Evolutionary conservation across 1,139 yeast species (phyloP).

Genomic region (Saccharomyces hybrid): DNA sequence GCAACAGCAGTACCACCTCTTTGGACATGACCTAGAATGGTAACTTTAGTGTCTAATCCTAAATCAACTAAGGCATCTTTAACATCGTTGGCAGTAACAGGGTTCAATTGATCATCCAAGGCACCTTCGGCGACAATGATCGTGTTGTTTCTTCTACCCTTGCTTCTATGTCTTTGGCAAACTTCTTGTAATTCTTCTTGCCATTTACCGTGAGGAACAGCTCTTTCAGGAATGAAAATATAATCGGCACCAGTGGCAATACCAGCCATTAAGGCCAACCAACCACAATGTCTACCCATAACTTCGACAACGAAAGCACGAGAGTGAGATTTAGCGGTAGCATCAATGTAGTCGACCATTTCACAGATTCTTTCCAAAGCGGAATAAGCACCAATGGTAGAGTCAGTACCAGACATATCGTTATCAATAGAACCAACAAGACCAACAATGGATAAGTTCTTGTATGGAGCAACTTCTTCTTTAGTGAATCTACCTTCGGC

Average conservation of each 20-base stretch:
- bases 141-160: conserved; percentile 71
- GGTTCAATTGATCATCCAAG: conserved; percentile 55
- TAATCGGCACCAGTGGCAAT: conserved; percentile 76
- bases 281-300: conserved; percentile 89
- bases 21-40: conserved; percentile 77
- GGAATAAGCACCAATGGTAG: conserved; percentile 75
- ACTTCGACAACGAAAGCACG: conserved; percentile 80
- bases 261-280: conserved; percentile 81
- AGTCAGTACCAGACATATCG: conserved; percentile 77
- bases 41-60: conserved; percentile 71
- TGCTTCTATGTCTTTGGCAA: conserved; percentile 55
- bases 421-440: conserved; percentile 77
- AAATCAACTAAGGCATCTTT: conserved; percentile 61
- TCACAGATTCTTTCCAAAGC: conserved; percentile 70
- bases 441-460: conserved; percentile 64
- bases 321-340: conserved; percentile 76
- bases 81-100: conserved; percentile 59
- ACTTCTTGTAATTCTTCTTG: conserved; percentile 58
- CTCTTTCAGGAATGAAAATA: conserved; percentile 74
- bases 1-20: conserved; percentile 85
- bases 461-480: conserved; percentile 47
- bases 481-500: conserved; percentile 41
- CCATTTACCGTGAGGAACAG: conserved; percentile 56
- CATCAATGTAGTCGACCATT: conserved; percentile 75
- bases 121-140: conserved; percentile 86